Conservation (phyloP, 2,329 filamentous ascomycete genomes). For the Tolypocladium pustulatum region DNA sequence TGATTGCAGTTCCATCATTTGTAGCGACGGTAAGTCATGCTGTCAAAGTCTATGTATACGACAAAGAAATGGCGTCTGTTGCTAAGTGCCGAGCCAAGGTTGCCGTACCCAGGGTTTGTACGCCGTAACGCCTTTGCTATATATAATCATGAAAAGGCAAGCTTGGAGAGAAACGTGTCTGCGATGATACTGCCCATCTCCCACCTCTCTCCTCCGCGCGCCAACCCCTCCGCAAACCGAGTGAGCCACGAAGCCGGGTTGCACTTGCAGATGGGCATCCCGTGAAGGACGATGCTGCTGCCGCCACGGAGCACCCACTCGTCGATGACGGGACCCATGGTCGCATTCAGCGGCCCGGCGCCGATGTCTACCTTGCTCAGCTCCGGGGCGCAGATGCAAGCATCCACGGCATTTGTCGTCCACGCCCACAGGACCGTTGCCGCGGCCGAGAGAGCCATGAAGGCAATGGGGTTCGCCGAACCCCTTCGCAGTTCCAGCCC, state of each 20-base stretch:
- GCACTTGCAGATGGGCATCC: slow-evolving; percentile 7
- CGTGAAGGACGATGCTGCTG: slow-evolving; percentile 1
- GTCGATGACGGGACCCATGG: slow-evolving; percentile 15
- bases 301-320: slow-evolving; percentile 16
- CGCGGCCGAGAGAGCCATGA: slow-evolving; percentile 19
- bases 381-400: slow-evolving; percentile 16
- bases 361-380: slow-evolving; percentile 14
- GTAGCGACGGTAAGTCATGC: neutral
- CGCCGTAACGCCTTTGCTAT: neutral
- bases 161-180: slow-evolving; percentile 3
- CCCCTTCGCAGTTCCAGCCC: slow-evolving; percentile 2
- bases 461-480: slow-evolving; percentile 20
- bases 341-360: slow-evolving; percentile 9
- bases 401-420: slow-evolving; percentile 15
- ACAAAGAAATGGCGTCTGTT: neutral
- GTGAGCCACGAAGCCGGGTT: slow-evolving; percentile 5
- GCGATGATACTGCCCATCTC: slow-evolving; percentile 6
- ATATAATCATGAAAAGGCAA: neutral
- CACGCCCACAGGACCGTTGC: slow-evolving; percentile 25
- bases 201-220: slow-evolving; percentile 7
- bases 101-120: neutral
- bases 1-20: neutral
- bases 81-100: neutral
- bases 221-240: slow-evolving; percentile 6
- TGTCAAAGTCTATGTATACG: too few species aligned